Evolutionary conservation across 2,329 filamentous ascomycete genomes (phyloP).

Genomic region (Monosporascus sp.): DNA sequence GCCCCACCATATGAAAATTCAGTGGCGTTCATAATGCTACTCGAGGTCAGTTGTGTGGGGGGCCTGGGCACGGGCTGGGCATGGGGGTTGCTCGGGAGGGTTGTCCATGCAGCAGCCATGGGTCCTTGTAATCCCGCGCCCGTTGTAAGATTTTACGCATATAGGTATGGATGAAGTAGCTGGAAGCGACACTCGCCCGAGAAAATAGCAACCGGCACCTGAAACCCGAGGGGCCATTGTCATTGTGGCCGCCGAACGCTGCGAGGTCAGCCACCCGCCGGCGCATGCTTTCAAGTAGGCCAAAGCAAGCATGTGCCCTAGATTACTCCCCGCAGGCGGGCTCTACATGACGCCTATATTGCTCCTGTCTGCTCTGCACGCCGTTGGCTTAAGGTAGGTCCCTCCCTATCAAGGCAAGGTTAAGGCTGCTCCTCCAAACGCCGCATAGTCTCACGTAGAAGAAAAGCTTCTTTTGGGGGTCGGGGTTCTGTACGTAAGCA

Average conservation of each 20-base stretch:
- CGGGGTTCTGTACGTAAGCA: background rate
- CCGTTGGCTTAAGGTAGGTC: no score
- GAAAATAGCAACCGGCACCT: background rate
- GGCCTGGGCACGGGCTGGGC: background rate
- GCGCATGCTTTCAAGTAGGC: background rate
- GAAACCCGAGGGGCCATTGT: background rate
- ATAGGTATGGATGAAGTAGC: background rate
- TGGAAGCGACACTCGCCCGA: no score
- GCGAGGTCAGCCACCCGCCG: background rate
- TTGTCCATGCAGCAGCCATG: no score
- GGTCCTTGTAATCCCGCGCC: background rate
- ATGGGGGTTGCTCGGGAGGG: background rate
- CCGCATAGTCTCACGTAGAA: no score
- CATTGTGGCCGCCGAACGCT: background rate
- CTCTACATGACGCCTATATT: no score
- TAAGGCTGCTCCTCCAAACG: no score
- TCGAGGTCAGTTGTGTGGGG: background rate
- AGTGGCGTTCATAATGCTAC: background rate
- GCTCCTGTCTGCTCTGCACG: no score
- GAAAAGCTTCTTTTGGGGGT: background rate
- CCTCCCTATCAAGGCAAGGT: no score
- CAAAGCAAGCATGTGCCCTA: background rate
- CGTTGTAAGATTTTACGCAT: background rate
- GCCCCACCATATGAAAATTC: background rate
- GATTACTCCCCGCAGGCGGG: no score